Percentiles rank a stretch among this genome's conserved stretches.
phyloP scores from a whole-genome alignment of 352 stramenopile genomes.

The Pythium biforme region DNA sequence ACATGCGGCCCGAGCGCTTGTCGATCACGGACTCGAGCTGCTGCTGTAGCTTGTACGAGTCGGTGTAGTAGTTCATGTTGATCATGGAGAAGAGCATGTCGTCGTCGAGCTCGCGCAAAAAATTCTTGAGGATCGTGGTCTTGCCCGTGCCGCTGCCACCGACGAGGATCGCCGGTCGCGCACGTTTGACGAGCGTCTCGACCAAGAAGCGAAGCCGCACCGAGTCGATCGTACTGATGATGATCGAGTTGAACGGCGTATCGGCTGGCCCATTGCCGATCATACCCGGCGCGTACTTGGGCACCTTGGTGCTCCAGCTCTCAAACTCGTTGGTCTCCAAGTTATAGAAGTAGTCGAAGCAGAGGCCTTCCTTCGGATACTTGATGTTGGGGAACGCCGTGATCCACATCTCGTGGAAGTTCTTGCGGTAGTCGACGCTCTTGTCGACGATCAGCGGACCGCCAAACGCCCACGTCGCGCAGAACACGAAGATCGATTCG shows the following conservation, averaged over 20 bases:
- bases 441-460: conserved; percentile 94
- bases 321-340: conserved; percentile 90
- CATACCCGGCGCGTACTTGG: conserved; percentile 85
- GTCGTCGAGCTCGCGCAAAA: conserved; percentile 88
- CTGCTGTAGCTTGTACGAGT: conserved; percentile 93
- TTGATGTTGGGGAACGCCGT: conserved; percentile 84
- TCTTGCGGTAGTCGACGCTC: conserved; percentile 88
- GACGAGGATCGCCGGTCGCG: conserved; percentile 95
- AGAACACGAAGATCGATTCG: conserved; percentile 96
- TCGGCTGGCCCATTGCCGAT: conserved; percentile 93
- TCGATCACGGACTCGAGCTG: conserved; percentile 97
- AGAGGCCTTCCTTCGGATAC: conserved; percentile 94
- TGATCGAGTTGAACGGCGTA: conserved; percentile 96
- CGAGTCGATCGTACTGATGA: conserved; percentile 95
- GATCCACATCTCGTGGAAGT: conserved; percentile 86
- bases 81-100: conserved; percentile 96
- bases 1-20: conserved; percentile 94
- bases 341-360: conserved; percentile 98
- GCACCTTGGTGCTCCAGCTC: conserved; percentile 92
- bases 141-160: conserved; percentile 96
- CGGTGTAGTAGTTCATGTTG: conserved; percentile 98
- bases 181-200: conserved; percentile 91
- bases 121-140: conserved; percentile 97
- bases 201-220: conserved; percentile 95
- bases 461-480: conserved; percentile 95